phyloP scores from a whole-genome alignment of 164 flowering plant species.

The Akebia trifoliata region DNA sequence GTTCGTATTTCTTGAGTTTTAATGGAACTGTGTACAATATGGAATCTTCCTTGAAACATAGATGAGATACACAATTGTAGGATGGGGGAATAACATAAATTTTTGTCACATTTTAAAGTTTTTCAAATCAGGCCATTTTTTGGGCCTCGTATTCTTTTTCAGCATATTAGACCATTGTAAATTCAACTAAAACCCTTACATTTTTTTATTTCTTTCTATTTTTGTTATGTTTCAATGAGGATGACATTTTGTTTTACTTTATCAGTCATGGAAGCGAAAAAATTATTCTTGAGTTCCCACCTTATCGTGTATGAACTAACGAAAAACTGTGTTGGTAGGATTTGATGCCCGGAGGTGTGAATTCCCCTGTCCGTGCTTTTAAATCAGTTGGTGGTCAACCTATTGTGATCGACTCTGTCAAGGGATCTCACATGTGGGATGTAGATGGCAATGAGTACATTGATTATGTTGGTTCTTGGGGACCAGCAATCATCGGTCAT shows the following conservation, averaged over 20 bases:
- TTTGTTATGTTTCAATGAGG: too few species aligned
- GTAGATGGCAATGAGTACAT: conserved; percentile 94
- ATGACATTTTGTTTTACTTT: background rate
- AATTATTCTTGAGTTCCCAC: background rate
- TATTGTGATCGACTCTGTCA: conserved; percentile 80
- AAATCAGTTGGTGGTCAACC: conserved; percentile 98
- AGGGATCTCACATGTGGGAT: conserved; percentile 90
- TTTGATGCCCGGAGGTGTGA: conserved; percentile 98
- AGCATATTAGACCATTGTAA: too few species aligned
- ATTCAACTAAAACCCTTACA: too few species aligned
- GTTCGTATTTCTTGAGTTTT: too few species aligned
- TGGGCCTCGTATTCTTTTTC: too few species aligned
- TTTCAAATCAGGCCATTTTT: too few species aligned
- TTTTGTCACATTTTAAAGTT: too few species aligned
- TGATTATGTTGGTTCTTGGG: conserved; percentile 99
- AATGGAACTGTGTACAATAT: too few species aligned
- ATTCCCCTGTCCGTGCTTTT: conserved; percentile 96
- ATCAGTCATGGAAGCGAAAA: background rate
- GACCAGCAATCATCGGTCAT: conserved; percentile 98
- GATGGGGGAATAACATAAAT: too few species aligned
- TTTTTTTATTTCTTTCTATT: too few species aligned
- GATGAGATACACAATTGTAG: too few species aligned
- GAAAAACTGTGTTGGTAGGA: conserved; percentile 40
- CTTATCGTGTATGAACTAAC: conserved; percentile 7
- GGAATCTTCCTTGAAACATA: too few species aligned